Conservation (phyloP, 495 filamentous ascomycete species). For the Neurospora sp. region DNA sequence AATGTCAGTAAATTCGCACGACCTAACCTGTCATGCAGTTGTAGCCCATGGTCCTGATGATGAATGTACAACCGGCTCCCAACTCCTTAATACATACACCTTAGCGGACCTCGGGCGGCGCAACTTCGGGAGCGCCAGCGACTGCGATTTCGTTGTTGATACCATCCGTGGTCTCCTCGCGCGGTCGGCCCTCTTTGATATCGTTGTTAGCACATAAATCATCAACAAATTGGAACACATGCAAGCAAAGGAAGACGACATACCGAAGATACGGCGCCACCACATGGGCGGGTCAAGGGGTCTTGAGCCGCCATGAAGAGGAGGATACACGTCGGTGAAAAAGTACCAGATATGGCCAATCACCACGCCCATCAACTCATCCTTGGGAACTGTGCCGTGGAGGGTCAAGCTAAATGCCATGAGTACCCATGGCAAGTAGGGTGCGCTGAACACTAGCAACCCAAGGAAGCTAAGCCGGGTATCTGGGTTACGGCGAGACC, state of each 20-base stretch:
- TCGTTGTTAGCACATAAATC: not conserved
- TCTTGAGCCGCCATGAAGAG: conserved; percentile 71
- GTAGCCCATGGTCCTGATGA: not conserved
- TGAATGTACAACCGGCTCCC: not conserved
- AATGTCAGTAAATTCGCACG: not conserved
- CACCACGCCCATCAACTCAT: conserved; percentile 87
- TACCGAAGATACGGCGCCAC: conserved; percentile 80
- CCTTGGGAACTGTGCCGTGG: conserved; percentile 81
- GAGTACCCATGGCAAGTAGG: conserved; percentile 93
- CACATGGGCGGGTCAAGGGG: conserved; percentile 85
- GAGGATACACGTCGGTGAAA: conserved; percentile 92
- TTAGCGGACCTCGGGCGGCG: conserved; percentile 23
- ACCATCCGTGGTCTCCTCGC: conserved; percentile 35
- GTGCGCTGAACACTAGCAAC: conserved; percentile 80
- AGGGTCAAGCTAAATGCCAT: conserved; percentile 81
- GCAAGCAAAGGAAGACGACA: not conserved
- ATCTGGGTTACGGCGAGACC: conserved; percentile 90
- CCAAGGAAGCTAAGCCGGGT: conserved; percentile 86
- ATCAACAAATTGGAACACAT: not conserved
- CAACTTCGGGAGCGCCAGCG: conserved; percentile 26
- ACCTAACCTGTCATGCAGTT: not conserved
- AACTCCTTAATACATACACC: not conserved
- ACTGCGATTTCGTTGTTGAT: conserved; percentile 45
- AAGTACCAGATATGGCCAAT: conserved; percentile 98
- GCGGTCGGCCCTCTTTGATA: conserved; percentile 28